phyloP scores from a whole-genome alignment of 2,329 filamentous ascomycete species.

The Cladorrhinum sp. region DNA sequence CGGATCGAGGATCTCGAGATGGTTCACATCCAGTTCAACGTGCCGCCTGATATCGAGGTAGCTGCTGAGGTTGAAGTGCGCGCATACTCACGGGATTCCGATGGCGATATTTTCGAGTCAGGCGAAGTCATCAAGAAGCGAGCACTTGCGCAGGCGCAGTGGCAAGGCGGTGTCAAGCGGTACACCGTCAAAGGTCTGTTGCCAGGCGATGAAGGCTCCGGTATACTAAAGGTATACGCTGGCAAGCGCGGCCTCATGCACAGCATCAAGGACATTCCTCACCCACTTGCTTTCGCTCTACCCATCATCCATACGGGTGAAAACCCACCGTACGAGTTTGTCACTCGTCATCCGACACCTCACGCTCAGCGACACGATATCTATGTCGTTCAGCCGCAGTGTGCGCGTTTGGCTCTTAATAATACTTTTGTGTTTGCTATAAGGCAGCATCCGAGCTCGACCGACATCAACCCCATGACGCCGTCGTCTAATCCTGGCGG shows the following conservation, averaged over 20 bases:
- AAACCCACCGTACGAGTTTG: conserved; percentile 92
- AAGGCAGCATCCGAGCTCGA: conserved; percentile 78
- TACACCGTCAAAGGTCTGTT: conserved; percentile 92
- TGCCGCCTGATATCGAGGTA: conserved; percentile 86
- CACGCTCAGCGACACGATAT: conserved; percentile 97
- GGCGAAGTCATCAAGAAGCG: conserved; percentile 83
- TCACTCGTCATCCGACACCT: conserved; percentile 89
- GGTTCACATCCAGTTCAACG: conserved; percentile 82
- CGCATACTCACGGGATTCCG: conserved; percentile 73
- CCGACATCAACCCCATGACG: conserved; percentile 37
- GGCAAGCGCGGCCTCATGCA: conserved; percentile 96
- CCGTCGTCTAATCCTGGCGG: conserved; percentile 47
- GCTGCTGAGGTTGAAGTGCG: conserved; percentile 89
- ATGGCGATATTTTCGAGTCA: conserved; percentile 91
- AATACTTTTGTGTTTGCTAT: conserved; percentile 98
- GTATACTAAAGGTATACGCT: conserved; percentile 85
- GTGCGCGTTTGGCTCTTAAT: conserved; percentile 80
- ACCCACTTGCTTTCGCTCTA: conserved; percentile 84
- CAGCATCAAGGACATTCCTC: conserved; percentile 92
- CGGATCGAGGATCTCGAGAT: conserved; percentile 91
- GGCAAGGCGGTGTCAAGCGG: conserved; percentile 81
- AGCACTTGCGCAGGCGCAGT: conserved; percentile 86
- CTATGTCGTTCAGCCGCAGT: conserved; percentile 95
- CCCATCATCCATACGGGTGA: conserved; percentile 87
- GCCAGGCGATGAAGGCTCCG: conserved; percentile 87